phyloP scores from a whole-genome alignment of 2,329 filamentous ascomycete genomes.

The Coniochaeta sp. region DNA sequence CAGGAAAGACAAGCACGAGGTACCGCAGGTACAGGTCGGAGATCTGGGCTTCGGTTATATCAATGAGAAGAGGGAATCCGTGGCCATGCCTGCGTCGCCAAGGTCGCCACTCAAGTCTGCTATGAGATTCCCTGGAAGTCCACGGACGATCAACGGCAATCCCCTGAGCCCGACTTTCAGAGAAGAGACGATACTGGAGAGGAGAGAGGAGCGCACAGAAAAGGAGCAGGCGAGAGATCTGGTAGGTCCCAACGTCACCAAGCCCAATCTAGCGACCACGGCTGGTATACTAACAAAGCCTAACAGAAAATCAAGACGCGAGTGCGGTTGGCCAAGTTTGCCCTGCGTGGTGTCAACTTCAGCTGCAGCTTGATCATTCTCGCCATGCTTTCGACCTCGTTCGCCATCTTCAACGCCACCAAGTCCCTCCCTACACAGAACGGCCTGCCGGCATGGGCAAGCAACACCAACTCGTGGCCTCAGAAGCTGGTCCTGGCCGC shows the following conservation, averaged over 20 bases:
- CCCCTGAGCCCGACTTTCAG: slow-evolving; percentile 85
- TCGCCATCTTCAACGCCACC: slow-evolving; percentile 89
- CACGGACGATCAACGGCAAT: slow-evolving; percentile 64
- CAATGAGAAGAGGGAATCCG: slow-evolving; percentile 48
- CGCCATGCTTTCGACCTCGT: slow-evolving; percentile 79
- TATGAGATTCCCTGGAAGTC: slow-evolving; percentile 78
- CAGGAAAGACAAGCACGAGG: slow-evolving; percentile 46
- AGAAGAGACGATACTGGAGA: slow-evolving; percentile 82
- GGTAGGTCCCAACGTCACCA: slow-evolving; percentile 50
- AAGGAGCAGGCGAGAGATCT: slow-evolving; percentile 82
- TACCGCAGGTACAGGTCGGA: slow-evolving; percentile 63
- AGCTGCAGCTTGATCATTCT: slow-evolving; percentile 94
- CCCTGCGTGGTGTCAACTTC: slow-evolving; percentile 94
- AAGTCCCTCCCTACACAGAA: slow-evolving; percentile 67
- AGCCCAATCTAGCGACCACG: neutral
- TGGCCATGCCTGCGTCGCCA: slow-evolving; percentile 59
- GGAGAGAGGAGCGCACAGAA: slow-evolving; percentile 72
- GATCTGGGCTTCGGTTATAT: slow-evolving; percentile 95
- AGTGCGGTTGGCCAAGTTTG: slow-evolving; percentile 87
- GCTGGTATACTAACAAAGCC: slow-evolving; percentile 17
- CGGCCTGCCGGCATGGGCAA: slow-evolving; percentile 77
- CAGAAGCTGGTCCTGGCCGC: slow-evolving; percentile 77
- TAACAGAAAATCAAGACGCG: slow-evolving; percentile 82
- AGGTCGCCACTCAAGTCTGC: slow-evolving; percentile 83
- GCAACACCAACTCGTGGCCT: slow-evolving; percentile 75